These are phyloP conservation scores for Tricholoma flavovirens DNA, from an alignment of 768 basidiomycete genomes.

Conservation along the genomic window DNA sequence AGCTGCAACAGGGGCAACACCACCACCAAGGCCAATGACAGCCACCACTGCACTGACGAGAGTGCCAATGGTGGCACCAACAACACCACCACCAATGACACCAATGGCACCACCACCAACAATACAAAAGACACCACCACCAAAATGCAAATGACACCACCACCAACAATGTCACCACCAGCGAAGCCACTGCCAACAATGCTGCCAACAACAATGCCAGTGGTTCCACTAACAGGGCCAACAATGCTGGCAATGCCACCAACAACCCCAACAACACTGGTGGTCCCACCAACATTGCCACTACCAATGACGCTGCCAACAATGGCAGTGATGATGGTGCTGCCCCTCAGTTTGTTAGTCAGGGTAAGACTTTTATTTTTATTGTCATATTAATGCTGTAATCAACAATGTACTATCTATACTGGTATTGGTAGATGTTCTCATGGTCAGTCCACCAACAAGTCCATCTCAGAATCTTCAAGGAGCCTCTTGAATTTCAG, in stretches of 20 bases:
- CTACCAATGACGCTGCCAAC: not conserved
- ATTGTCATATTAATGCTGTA: too few relatives aligned
- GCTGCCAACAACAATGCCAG: not conserved
- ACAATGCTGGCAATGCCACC: not conserved
- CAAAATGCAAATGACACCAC: not conserved
- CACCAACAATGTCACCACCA: not conserved
- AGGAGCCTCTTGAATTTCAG: not conserved
- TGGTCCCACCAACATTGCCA: too few relatives aligned
- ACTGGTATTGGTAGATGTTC: not conserved
- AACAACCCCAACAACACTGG: not conserved
- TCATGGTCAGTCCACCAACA: not conserved
- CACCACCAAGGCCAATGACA: not conserved
- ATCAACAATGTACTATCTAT: not conserved
- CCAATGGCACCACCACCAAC: not conserved
- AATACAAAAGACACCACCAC: too few relatives aligned
- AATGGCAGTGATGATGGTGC: not conserved
- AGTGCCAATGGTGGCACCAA: too few relatives aligned
- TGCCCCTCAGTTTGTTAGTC: too few relatives aligned
- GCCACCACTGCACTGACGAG: too few relatives aligned
- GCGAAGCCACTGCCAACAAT: not conserved
- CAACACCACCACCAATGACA: not conserved
- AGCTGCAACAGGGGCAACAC: not conserved
- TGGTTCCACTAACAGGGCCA: not conserved
- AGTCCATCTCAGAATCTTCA: not conserved
- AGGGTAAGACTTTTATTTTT: too few relatives aligned